Evolutionary conservation across 495 filamentous ascomycete species (phyloP), one percentile per base, ranked within the genome.

Genomic region (Endocarpon pusillum): DNA sequence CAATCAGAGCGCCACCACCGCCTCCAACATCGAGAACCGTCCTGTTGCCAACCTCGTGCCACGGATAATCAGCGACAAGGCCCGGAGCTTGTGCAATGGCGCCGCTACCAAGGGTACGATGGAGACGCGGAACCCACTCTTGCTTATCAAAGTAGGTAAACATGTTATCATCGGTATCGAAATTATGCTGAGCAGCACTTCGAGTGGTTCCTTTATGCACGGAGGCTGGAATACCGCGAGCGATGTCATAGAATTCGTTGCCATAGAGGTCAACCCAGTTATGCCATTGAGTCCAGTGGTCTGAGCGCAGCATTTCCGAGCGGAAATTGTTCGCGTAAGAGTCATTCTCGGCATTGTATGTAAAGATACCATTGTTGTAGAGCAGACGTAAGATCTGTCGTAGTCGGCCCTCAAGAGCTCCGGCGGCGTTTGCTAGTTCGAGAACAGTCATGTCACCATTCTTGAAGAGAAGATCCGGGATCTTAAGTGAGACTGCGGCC

Each of bases 261-360:
- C 48, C 45, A 25, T 56, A 56, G 1, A 52, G 34, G 3, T 44
- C 22, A 1, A 52, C 46, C 52, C 51, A 56, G 26, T 42, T 44
- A 5, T 40, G 40, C 53, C 53, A 54, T 39, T 54, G 49, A 1
- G 51, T 53, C 51, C 53, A 54, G 32, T 57, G 48, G 25, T 43
- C 39, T 10, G 35, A 39, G 5, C 16, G 35, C 1, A 54, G 38
- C 1, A 48, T 35, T 10, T 27, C 35, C 0, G 49, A 52, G 23
- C 35, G 24, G 9, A 24, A 18, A 27, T 44, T 52, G 41, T 55
- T 53, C 6, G 15, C 9, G 32, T 51, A 48, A 10, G 11, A 35
- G 1, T 34, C 21, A 9, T 8, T 34, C 2, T 10, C 25, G 3
- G 20, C 2, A 20, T 49, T 38, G 31, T 36, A 47, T 2, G 32